Conservation (phyloP, 257 asterid species). For the Cordia subcordata region DNA sequence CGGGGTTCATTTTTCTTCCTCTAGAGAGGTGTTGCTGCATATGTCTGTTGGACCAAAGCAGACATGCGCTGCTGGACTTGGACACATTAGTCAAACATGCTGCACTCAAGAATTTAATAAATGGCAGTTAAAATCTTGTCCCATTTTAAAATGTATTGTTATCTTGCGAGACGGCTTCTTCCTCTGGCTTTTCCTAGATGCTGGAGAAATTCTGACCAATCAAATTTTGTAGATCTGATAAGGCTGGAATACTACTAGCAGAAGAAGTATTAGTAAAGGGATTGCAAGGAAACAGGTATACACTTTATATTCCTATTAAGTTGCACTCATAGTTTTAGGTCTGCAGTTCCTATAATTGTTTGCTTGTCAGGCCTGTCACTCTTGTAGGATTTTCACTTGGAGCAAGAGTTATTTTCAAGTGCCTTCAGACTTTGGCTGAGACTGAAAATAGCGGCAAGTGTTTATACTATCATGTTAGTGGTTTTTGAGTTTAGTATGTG, state of each 20-base stretch:
- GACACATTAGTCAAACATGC: too few species aligned
- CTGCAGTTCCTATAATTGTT: slow-evolving; percentile 6
- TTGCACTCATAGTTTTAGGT: slow-evolving; percentile 5
- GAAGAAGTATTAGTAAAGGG: slow-evolving; percentile 83
- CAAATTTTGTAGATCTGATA: slow-evolving; percentile 63
- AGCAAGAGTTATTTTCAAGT: slow-evolving; percentile 86
- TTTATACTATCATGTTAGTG: not conserved
- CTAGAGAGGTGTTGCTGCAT: too few species aligned
- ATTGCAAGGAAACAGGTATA: slow-evolving; percentile 79
- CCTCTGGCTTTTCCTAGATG: not conserved
- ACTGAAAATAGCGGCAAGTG: slow-evolving; percentile 50
- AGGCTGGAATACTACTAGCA: slow-evolving; percentile 89
- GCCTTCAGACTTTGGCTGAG: slow-evolving; percentile 81
- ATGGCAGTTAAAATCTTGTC: too few species aligned
- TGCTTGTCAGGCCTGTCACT: slow-evolving; percentile 84
- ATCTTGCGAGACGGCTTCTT: not conserved
- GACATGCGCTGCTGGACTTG: not conserved
- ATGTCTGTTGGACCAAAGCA: too few species aligned
- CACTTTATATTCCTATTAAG: slow-evolving; percentile 4
- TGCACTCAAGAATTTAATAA: too few species aligned
- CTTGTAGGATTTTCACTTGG: slow-evolving; percentile 96
- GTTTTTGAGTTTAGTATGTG: slow-evolving; percentile 1
- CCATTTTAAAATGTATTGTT: too few species aligned
- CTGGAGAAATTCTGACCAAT: not conserved
- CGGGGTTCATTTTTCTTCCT: too few species aligned